phyloP scores from a whole-genome alignment of 345 rosid species.

The Lepidium africanum region DNA sequence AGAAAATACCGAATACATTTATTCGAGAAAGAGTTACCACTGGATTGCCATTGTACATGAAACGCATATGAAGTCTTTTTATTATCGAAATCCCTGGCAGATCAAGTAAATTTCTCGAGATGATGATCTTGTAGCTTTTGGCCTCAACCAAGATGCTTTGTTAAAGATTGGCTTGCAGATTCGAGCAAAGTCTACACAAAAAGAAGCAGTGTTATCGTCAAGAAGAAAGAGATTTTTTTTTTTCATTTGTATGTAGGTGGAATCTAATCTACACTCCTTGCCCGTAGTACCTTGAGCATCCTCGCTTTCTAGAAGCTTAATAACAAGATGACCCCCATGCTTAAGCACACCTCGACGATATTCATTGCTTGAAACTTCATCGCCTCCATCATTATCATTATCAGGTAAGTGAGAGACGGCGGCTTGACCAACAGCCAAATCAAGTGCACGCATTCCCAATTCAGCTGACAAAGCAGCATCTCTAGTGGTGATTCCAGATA shows the following conservation, averaged over 20 bases:
- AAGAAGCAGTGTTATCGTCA: neutral
- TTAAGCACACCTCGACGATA: constrained; percentile 41
- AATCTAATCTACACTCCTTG: neutral
- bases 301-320: constrained; percentile 91
- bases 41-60: neutral
- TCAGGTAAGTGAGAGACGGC: constrained; percentile 26
- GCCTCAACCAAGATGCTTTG: constrained; percentile 88
- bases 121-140: constrained; percentile 90
- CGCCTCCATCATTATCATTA: constrained; percentile 13
- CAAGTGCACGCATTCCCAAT: constrained; percentile 84
- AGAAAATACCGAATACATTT: neutral
- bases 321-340: constrained; percentile 71
- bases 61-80: neutral
- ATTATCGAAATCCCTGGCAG: constrained; percentile 53
- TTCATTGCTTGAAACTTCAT: constrained; percentile 13
- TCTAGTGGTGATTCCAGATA: constrained; percentile 72
- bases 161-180: constrained; percentile 74
- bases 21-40: neutral
- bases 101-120: constrained; percentile 91
- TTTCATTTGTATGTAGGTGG: neutral
- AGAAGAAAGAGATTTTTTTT: neutral
- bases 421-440: constrained; percentile 66
- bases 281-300: constrained; percentile 63
- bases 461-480: constrained; percentile 83
- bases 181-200: constrained; percentile 49